Conservation (phyloP, 805 yeast species). For the Vanderwaltozyma polyspora region DNA sequence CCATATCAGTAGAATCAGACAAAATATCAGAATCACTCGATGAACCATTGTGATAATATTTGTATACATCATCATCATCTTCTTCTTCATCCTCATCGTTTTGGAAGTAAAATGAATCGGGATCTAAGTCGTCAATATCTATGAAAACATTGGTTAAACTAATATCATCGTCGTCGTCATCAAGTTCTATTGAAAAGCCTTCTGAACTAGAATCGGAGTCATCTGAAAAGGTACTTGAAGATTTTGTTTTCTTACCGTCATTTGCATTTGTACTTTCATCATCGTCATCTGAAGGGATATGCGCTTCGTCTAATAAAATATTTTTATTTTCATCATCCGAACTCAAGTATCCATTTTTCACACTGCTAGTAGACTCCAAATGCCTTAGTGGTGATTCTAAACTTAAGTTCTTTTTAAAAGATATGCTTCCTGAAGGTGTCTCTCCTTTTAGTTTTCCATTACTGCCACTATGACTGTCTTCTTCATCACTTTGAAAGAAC, state of each 20-base stretch:
- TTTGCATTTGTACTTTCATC: constrained; percentile 10
- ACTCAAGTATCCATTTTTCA: constrained; percentile 14
- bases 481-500: constrained; percentile 25
- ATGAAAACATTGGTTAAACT: constrained; percentile 31
- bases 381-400: constrained; percentile 18
- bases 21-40: constrained; percentile 3
- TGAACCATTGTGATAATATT: constrained; percentile 26
- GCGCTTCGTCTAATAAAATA: constrained; percentile 26
- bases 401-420: constrained; percentile 6
- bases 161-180: constrained; percentile 27
- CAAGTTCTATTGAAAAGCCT: constrained; percentile 10
- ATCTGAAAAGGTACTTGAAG: neutral
- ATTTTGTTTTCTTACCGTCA: constrained; percentile 24
- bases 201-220: constrained; percentile 5
- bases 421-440: neutral
- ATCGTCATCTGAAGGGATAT: constrained; percentile 28
- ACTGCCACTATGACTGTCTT: constrained; percentile 11
- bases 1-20: constrained; percentile 6
- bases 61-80: constrained; percentile 34
- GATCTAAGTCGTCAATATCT: constrained; percentile 30
- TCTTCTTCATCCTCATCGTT: constrained; percentile 40
- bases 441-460: constrained; percentile 15
- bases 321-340: constrained; percentile 27
- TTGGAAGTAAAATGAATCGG: constrained; percentile 27
- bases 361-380: constrained; percentile 11